Evolutionary conservation across 2,329 filamentous ascomycete species (phyloP).

Genomic region (Alternaria novae-zelandiae): DNA sequence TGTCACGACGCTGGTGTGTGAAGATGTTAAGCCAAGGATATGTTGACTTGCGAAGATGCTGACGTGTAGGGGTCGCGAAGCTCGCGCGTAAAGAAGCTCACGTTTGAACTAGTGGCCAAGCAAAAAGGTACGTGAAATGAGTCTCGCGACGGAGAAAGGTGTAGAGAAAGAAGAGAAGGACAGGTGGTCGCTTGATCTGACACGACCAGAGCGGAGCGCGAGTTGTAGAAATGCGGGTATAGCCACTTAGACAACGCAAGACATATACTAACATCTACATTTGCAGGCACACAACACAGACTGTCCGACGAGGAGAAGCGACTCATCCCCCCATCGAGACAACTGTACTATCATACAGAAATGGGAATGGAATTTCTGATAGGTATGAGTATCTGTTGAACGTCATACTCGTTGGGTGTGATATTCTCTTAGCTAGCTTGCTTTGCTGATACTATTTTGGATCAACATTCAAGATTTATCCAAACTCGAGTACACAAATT

Average conservation of each 20-base stretch:
- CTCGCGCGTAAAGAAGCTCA: neutral
- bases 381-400: too few relatives aligned
- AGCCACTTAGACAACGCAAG: neutral
- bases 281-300: too few relatives aligned
- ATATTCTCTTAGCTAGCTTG: too few relatives aligned
- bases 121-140: too few relatives aligned
- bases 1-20: neutral
- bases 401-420: too few relatives aligned
- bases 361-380: too few relatives aligned
- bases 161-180: too few relatives aligned
- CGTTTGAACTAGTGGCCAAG: neutral
- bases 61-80: neutral
- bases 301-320: too few relatives aligned
- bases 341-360: too few relatives aligned
- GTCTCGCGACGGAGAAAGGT: too few relatives aligned
- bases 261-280: too few relatives aligned
- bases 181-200: neutral
- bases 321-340: too few relatives aligned
- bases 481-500: neutral
- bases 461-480: neutral
- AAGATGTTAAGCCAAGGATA: neutral
- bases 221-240: neutral
- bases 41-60: neutral
- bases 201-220: neutral
- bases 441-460: neutral